Evolutionary conservation across 2,329 filamentous ascomycete genomes (phyloP).

Genomic region (Colletotrichum tabaci): DNA sequence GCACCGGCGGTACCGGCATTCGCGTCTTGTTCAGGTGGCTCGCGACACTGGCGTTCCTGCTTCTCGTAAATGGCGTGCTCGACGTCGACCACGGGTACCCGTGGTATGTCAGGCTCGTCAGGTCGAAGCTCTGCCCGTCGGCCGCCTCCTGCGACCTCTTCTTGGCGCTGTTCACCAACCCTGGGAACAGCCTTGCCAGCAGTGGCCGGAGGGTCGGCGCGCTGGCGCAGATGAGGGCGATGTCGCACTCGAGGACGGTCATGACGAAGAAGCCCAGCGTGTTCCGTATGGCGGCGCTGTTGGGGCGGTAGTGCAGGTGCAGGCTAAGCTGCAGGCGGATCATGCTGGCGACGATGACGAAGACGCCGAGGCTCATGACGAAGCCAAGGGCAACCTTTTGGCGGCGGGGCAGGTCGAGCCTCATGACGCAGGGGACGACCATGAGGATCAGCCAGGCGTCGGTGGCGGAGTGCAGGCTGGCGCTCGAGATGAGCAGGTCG

Average conservation of each 20-base stretch:
- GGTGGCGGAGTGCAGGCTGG: conserved; percentile 62
- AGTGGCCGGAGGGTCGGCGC: conserved; percentile 52
- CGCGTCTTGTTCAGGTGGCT: conserved; percentile 37
- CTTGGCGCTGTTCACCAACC: conserved; percentile 43
- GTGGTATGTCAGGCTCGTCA: conserved; percentile 51
- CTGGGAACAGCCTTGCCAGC: conserved; percentile 48
- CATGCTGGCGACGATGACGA: conserved; percentile 55
- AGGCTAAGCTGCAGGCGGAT: conserved; percentile 51
- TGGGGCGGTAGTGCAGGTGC: conserved; percentile 46
- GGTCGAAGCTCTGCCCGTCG: conserved; percentile 45
- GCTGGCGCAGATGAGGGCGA: conserved; percentile 54
- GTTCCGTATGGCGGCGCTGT: conserved; percentile 43
- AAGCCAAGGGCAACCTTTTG: conserved; percentile 60
- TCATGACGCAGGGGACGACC: conserved; percentile 57
- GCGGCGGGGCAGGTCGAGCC: conserved; percentile 56
- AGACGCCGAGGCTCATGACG: conserved; percentile 62
- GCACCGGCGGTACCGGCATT: conserved; percentile 41
- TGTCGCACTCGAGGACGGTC: conserved; percentile 54
- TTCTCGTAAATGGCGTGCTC: conserved; percentile 40
- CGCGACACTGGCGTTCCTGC: conserved; percentile 44
- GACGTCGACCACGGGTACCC: conserved; percentile 50
- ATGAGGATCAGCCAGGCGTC: conserved; percentile 61
- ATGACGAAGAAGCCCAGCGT: conserved; percentile 54
- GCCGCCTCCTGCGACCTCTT: conserved; percentile 31
- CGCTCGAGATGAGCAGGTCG: conserved; percentile 59